Evolutionary conservation across 163 green algal genomes (phyloP), one percentile per base, ranked within the genome.

Genomic region (Chlamydomonas reinhardtii): DNA sequence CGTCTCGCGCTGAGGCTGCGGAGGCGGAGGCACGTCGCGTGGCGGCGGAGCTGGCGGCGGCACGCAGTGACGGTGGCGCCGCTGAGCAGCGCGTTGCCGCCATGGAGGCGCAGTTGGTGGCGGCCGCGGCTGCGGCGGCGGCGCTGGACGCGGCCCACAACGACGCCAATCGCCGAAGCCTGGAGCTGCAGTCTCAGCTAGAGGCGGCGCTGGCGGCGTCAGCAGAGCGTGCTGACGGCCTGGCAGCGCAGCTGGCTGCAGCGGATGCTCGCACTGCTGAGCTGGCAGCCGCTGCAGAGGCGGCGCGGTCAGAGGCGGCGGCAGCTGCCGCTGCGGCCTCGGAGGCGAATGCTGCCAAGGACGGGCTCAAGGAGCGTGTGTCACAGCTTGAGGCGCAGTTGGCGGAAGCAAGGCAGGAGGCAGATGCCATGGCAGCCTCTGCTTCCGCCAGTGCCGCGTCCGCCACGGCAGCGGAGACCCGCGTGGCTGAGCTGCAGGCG

Each of bases 171-270:
- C 32, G 48, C 8, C 72, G 69, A 12, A 66, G 54, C 6, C 64
- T 35, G 43, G 78, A 86, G 72, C 48, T 87, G 43, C 72, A 80
- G 71, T 9, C 31, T 52, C 32, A 90, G 54, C 64, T 83, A 15
- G 85, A 86, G 54, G 76, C 69, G 11, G 84, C 69, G 17, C 27
- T 83, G 37, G 54, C 59, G 80, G 35, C 34, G 12, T 65, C 80
- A 12, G 43, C 29, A 5, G 54, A 34, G 2, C 80, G 70, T 14
- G 80, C 52, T 1, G 35, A 9, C 5, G 54, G 64, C 5, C 35
- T 86, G 52, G 37, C 56, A 11, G 34, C 24, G 5, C 37, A 76
- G 31, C n/a, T 71, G 43, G 34, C 32, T 11, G 66, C 65, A 2
- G 65, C 74, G 68, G 74, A 75, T 37, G 54, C 52, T 14, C 76